Base-by-base conservation (phyloP, 2,329 filamentous ascomycete species). In the Rhynchosporium secalis region DNA sequence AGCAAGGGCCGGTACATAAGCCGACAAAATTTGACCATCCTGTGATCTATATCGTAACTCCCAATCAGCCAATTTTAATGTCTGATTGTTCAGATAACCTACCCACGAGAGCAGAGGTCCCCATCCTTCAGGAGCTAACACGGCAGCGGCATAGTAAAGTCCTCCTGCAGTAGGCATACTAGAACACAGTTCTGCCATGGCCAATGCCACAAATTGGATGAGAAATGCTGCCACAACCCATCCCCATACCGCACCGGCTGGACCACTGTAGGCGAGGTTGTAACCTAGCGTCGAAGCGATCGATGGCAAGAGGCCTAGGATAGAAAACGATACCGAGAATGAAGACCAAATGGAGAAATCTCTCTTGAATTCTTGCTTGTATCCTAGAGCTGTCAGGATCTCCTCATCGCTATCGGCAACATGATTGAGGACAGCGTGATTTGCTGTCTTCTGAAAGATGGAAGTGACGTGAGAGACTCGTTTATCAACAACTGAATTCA, bases 211-310 rank as follows among this genome's bases (percentile, higher is more conserved):
- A 67, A 80, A 82, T 70, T 88, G 85, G 47, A 88, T 86, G 20
- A 86, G 85, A 2, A 83, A 65, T 82, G 87, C 87, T 36, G 85
- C 85, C 56, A 88, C 77, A 7, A 87, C 76, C 86, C 86, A 88
- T 9, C 85, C 86, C 85, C 85, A 88, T 2, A 83, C 83, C n/a
- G 63, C 28, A 38, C 62, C 62, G 3, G 56, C 62, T 36, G 60
- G 51, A 38, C 59, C 62, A 33, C 59, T 58, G 12, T 64, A 64
- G 38, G 33, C 62, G 15, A 64, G 51, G 9, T 55, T 58, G 38
- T 62, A 64, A 4, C 40, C 52, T 3, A 64, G 31, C 7, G 62
- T 64, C 13, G 59, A 62, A 40, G 62, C 62, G 28, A 64, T 38
- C 4, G 57, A 61, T 10, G 63, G 63, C n/a, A 65, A 48, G 4